Conservation (phyloP, 441 rosid species). For the Heliophila coronopifolia region DNA sequence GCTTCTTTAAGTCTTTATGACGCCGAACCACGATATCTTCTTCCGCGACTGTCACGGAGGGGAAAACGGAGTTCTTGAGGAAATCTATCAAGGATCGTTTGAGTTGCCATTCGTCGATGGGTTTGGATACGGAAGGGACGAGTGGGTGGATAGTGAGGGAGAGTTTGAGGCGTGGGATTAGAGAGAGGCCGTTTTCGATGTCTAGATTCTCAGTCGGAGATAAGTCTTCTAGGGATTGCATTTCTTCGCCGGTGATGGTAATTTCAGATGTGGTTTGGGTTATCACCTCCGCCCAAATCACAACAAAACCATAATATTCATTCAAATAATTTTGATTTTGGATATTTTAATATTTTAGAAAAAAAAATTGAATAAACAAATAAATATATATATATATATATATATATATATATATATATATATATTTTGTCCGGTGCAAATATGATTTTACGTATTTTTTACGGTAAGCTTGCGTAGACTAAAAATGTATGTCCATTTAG, state of each 20-base stretch:
- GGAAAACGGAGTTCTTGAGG: constrained; percentile 48
- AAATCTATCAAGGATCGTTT: constrained; percentile 64
- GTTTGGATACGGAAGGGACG: constrained; percentile 49
- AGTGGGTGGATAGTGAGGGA: constrained; percentile 53
- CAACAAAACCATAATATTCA: too few species aligned
- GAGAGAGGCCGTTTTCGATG: constrained; percentile 55
- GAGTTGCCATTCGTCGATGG: constrained; percentile 88
- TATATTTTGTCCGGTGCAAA: too few species aligned
- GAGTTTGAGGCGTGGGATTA: constrained; percentile 67
- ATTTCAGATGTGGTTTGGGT: constrained; percentile 8
- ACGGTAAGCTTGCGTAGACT: too few species aligned
- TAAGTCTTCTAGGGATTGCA: constrained; percentile 51
- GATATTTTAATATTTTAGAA: too few species aligned
- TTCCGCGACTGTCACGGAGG: constrained; percentile 47
- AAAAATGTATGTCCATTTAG: too few species aligned
- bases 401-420: too few species aligned
- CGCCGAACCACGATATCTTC: constrained; percentile 62
- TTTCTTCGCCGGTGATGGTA: constrained; percentile 12
- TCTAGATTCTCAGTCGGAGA: constrained; percentile 56
- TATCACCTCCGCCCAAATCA: too few species aligned
- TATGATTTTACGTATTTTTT: too few species aligned
- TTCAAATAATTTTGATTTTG: too few species aligned
- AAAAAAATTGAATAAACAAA: too few species aligned
- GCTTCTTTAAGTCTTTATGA: constrained; percentile 72
- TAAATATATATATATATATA: too few species aligned